A percentile compares a stretch with the other conserved stretches of the same genome.
These are phyloP conservation scores for Dendrothele bispora DNA, from an alignment of 768 basidiomycete genomes.

Conservation along the genomic window DNA sequence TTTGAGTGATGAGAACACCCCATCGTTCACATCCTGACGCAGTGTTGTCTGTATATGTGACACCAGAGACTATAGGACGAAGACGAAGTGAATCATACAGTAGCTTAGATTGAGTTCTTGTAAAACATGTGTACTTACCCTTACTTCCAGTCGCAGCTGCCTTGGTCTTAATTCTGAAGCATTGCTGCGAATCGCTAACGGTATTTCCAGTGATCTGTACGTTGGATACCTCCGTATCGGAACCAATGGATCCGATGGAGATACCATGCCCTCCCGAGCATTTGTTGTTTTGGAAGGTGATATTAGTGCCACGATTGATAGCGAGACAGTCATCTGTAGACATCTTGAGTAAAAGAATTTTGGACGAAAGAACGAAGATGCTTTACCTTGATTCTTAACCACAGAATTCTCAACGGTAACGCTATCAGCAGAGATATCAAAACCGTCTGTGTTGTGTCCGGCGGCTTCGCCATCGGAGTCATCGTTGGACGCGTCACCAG, in stretches of 20 bases:
- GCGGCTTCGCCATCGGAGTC: slow-evolving; percentile 2
- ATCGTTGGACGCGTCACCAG: slow-evolving; percentile 5
- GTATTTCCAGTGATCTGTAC: slow-evolving; percentile 21
- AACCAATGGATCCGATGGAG: slow-evolving; percentile 44
- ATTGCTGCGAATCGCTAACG: slow-evolving; percentile 34
- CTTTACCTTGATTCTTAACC: slow-evolving; percentile 1
- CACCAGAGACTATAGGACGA: slow-evolving; percentile 32
- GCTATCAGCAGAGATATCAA: slow-evolving; percentile 20
- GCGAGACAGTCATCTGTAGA: slow-evolving; percentile 52
- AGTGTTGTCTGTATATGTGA: slow-evolving; percentile 39
- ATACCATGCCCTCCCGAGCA: slow-evolving; percentile 50
- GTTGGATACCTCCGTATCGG: slow-evolving; percentile 22
- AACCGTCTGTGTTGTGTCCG: slow-evolving; percentile 30
- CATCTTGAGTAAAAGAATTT: slow-evolving; percentile 4
- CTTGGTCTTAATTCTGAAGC: slow-evolving; percentile 44
- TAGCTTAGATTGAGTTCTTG: slow-evolving; percentile 26
- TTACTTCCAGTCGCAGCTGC: slow-evolving; percentile 6
- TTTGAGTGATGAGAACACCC: slow-evolving; percentile 45
- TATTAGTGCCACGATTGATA: slow-evolving; percentile 16
- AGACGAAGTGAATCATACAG: no score
- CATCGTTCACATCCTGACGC: slow-evolving; percentile 32
- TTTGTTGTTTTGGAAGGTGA: slow-evolving; percentile 33
- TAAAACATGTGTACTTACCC: slow-evolving; percentile 11
- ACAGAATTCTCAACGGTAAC: slow-evolving; percentile 13
- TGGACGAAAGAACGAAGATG: no score